A percentile compares a stretch with the other conserved stretches of the same genome.
These are phyloP conservation scores for Crithidia thermophila DNA, from an alignment of 208 protist species.

Conservation along the genomic window DNA sequence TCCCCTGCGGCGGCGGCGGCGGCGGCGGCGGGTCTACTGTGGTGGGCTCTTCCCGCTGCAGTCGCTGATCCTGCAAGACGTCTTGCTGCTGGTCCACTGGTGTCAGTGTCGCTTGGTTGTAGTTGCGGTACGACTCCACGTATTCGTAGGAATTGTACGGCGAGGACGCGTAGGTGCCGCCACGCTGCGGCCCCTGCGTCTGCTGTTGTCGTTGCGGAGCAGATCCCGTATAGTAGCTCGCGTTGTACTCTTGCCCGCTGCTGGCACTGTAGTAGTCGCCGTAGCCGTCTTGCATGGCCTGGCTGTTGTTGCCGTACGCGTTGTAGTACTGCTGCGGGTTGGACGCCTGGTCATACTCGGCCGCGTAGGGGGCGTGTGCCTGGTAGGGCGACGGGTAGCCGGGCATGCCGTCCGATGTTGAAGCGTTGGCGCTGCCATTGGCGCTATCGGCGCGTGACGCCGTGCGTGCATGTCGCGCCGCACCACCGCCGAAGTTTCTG, in stretches of 20 bases:
- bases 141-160: slow-evolving; percentile 3
- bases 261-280: slow-evolving; percentile 12
- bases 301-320: slow-evolving; percentile 11
- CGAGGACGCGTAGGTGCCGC: background rate
- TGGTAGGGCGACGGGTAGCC: slow-evolving; percentile 1
- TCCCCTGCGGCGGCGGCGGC: too few species aligned
- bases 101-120: too few species aligned
- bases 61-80: too few species aligned
- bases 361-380: background rate
- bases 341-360: background rate
- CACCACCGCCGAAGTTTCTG: too few species aligned
- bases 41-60: too few species aligned
- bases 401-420: background rate
- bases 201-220: slow-evolving; percentile 6
- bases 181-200: background rate
- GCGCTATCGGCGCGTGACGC: slow-evolving; percentile 8
- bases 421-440: slow-evolving; percentile 6
- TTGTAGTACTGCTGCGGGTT: slow-evolving; percentile 5
- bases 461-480: background rate
- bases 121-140: too few species aligned
- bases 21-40: too few species aligned
- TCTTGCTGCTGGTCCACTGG: too few species aligned
- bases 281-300: slow-evolving; percentile 6
- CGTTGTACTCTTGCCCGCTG: slow-evolving; percentile 6
- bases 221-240: background rate